Base-by-base conservation (phyloP, 108 stramenopile species). In the Nitzschia palea region DNA sequence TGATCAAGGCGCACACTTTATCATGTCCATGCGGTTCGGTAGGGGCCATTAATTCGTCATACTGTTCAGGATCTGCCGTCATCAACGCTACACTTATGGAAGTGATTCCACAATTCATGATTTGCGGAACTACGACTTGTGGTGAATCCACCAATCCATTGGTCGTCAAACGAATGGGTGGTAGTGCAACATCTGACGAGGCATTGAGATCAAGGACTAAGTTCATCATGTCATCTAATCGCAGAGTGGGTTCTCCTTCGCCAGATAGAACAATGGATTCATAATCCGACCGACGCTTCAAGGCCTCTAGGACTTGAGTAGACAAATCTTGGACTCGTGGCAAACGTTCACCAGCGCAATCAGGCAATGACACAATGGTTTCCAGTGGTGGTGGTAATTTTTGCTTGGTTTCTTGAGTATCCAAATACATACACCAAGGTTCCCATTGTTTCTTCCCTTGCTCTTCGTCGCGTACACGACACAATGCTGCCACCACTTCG, bases 241-340 rank as follows among this genome's bases (percentile, higher is more conserved):
- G 76, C 34, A 91, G 63, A 10, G 85, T 87, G 2, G 90, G 86
- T 54, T 91, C 88, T 12, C 88, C 88, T 70, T 90, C 88, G 37
- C 88, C 88, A 1, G 80, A 81, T 47, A 89, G 64, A 15, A 89
- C 88, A 18, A 89, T 65, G 29, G 79, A 74, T 42, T 82, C 74
- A 37, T 69, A 48, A 20, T 20, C 18, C 15, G 47, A 20, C 22
- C 18, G 47, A 4, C 27, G 40, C 6, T 27, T 15, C 40, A 67
- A 43, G 43, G 44, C 44, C 3, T 54, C 18, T 28, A 65, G 56
- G 14, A 86, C 62, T 61, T 86, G 81, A 1, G 50, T 12, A 0
- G 77, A 27, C 20, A 89, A 57, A 15, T 22, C 51, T 6, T 22
- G 2, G 18, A 48, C 22, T 10, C 47, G 4, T 5, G 47, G 47